Evolutionary conservation across 257 asterid genomes (phyloP).

Genomic region (Capsicum chinense): DNA sequence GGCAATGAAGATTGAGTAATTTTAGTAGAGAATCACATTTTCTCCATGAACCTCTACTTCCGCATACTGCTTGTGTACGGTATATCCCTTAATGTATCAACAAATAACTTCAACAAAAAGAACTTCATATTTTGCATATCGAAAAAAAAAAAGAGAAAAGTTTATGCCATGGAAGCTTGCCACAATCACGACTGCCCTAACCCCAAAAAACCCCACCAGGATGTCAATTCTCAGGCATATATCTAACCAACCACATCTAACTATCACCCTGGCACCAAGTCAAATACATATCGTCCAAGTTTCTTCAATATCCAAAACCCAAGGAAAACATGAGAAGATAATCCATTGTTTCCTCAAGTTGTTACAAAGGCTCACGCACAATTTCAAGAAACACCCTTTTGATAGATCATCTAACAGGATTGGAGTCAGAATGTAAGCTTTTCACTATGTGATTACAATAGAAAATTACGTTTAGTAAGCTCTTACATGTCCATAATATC

Average conservation of each 20-base stretch:
- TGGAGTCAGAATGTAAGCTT: neutral
- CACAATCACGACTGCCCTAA: conserved; percentile 5
- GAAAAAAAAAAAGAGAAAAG: neutral
- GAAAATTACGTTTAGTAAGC: conserved; percentile 18
- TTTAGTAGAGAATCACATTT: neutral
- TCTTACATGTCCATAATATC: conserved; percentile 89
- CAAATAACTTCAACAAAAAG: neutral
- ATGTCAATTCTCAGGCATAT: neutral
- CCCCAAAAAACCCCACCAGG: conserved; percentile 17
- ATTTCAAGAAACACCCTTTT: neutral
- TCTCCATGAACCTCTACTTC: conserved; percentile 1
- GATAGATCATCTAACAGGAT: conserved; percentile 9
- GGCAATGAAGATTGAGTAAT: neutral
- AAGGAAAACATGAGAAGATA: conserved; percentile 4
- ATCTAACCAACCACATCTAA: conserved; percentile 23
- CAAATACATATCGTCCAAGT: neutral
- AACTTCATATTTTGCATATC: neutral
- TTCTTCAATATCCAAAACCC: conserved; percentile 19
- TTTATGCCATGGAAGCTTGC: conserved; percentile 8
- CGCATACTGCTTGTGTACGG: neutral
- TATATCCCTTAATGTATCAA: neutral
- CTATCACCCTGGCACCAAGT: neutral
- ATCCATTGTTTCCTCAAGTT: neutral
- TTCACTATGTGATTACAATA: conserved; percentile 3
- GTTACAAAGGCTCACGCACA: neutral